Evolutionary conservation across 352 stramenopile species (phyloP).

Genomic region (Globisporangium lucens): DNA sequence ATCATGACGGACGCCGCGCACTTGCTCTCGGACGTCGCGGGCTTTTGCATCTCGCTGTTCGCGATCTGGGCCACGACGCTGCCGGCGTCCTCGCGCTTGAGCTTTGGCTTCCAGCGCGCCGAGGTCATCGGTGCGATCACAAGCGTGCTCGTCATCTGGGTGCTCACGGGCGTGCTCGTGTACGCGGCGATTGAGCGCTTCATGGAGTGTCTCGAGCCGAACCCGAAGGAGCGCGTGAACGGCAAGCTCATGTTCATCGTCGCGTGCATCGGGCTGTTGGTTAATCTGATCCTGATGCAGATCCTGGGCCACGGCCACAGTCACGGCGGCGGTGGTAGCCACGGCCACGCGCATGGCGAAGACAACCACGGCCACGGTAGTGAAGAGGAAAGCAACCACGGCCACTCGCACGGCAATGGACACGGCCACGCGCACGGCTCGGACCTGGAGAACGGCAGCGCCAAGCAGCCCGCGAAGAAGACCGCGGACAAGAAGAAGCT

Average conservation of each 20-base stretch:
- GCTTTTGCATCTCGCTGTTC: constrained; percentile 76
- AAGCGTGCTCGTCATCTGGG: constrained; percentile 91
- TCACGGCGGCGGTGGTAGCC: constrained; percentile 51
- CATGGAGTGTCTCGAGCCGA: constrained; percentile 65
- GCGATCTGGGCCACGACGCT: constrained; percentile 67
- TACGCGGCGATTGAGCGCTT: constrained; percentile 92
- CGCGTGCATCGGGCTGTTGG: constrained; percentile 92
- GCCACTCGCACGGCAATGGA: constrained; percentile 26
- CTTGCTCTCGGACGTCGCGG: constrained; percentile 67
- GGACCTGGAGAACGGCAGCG: constrained; percentile 27
- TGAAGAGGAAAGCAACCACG: constrained; percentile 29
- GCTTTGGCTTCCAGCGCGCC: constrained; percentile 93
- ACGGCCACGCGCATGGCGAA: constrained; percentile 28
- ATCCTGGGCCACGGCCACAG: constrained; percentile 87
- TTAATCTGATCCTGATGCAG: constrained; percentile 95
- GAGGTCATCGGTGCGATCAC: constrained; percentile 95
- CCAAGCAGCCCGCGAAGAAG: constrained; percentile 16
- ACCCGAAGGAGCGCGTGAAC: constrained; percentile 88
- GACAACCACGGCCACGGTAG: constrained; percentile 38
- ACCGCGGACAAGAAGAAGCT: constrained; percentile 23
- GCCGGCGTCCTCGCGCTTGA: constrained; percentile 75
- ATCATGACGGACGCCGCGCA: constrained; percentile 91
- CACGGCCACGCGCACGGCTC: constrained; percentile 20
- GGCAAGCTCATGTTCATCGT: constrained; percentile 97
- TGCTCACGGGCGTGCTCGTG: constrained; percentile 93